These are phyloP conservation scores for Fraxinus velutina DNA, from an alignment of 305 asterid genomes.

Conservation along the genomic window DNA sequence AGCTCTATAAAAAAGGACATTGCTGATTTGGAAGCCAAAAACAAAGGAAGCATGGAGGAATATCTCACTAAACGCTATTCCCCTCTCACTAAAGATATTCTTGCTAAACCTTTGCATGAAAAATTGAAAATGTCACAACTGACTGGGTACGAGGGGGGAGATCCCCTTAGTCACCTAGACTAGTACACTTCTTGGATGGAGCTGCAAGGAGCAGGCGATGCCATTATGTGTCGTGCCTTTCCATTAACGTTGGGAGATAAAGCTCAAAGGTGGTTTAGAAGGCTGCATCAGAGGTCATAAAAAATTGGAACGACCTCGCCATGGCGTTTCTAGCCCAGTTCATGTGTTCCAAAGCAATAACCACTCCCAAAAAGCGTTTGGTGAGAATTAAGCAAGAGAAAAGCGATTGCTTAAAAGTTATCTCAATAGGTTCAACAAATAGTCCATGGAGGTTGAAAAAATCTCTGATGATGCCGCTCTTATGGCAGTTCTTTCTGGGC, in stretches of 20 bases:
- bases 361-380: neutral
- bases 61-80: neutral
- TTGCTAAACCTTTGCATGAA: neutral
- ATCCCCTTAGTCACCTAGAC: too few species aligned
- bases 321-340: too few species aligned
- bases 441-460: neutral
- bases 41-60: neutral
- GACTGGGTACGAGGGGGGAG: neutral
- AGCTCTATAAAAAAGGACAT: neutral
- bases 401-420: neutral
- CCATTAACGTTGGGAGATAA: too few species aligned
- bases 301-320: too few species aligned
- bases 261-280: too few species aligned
- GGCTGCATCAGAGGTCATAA: too few species aligned
- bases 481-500: neutral
- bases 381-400: neutral
- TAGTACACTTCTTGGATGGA: too few species aligned
- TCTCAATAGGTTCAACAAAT: neutral
- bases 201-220: too few species aligned
- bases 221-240: too few species aligned
- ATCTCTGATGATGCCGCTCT: neutral
- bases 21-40: neutral
- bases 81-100: neutral
- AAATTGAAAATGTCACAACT: too few species aligned
- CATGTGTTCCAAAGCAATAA: too few species aligned